phyloP scores from a whole-genome alignment of 345 rosid genomes.

The Pseudoturritis turrita region DNA sequence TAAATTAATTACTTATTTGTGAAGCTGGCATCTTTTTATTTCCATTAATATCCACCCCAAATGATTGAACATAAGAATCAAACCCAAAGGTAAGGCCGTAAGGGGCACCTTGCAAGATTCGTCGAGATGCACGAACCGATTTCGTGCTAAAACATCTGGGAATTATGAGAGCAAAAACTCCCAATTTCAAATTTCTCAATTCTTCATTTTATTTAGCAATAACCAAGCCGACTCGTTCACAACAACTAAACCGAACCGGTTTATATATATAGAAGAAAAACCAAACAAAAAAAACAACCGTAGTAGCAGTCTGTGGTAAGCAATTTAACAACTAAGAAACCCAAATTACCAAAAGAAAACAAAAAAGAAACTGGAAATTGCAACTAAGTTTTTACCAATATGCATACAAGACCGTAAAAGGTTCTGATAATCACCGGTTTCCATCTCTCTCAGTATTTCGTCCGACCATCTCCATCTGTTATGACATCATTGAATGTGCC shows the following conservation, averaged over 20 bases:
- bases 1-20: background rate
- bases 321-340: slow-evolving; percentile 4
- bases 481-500: slow-evolving; percentile 87
- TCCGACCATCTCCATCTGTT: slow-evolving; percentile 91
- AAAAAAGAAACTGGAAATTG: background rate
- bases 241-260: slow-evolving; percentile 1
- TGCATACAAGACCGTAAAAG: background rate
- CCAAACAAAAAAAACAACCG: background rate
- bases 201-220: background rate
- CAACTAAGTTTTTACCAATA: slow-evolving; percentile 18
- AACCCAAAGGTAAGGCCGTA: background rate
- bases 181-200: background rate
- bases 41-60: background rate
- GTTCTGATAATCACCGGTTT: background rate
- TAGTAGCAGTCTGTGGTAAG: background rate
- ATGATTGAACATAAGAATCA: background rate
- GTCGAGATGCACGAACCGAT: background rate
- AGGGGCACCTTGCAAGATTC: background rate
- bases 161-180: background rate
- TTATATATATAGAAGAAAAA: slow-evolving; percentile 12
- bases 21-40: background rate
- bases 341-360: background rate
- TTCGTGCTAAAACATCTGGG: background rate
- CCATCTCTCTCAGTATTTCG: slow-evolving; percentile 33
- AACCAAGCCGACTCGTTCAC: background rate